Conservation (phyloP, 1,284 basidiomycete genomes). For the Chalciporus sp. region DNA sequence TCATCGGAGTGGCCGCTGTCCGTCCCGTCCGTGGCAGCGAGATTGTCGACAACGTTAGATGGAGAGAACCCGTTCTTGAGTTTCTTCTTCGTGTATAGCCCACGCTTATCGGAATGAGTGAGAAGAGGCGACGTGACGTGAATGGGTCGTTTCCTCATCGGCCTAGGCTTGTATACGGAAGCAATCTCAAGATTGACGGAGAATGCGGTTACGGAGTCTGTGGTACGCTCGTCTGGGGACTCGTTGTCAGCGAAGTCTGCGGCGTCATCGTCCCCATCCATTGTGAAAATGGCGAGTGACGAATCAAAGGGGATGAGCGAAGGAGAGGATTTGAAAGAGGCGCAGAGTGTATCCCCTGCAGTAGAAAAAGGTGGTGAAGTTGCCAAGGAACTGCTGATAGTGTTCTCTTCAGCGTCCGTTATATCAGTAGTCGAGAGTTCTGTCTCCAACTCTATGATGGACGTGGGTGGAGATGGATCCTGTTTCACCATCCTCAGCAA, state of each 20-base stretch:
- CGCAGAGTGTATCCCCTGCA: neutral
- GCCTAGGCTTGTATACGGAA: constrained; percentile 71
- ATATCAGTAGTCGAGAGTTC: constrained; percentile 20
- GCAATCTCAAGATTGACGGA: constrained; percentile 64
- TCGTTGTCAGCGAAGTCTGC: constrained; percentile 23
- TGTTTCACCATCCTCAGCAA: constrained; percentile 15
- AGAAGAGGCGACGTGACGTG: constrained; percentile 18
- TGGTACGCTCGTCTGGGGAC: constrained; percentile 16
- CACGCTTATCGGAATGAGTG: constrained; percentile 4
- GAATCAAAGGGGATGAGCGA: constrained; percentile 15
- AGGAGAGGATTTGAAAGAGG: neutral
- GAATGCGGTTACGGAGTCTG: constrained; percentile 26
- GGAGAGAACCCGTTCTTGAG: constrained; percentile 11
- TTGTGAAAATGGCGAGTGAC: constrained; percentile 44
- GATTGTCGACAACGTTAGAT: constrained; percentile 6
- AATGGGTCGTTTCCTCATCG: constrained; percentile 48
- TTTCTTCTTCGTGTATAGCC: constrained; percentile 10
- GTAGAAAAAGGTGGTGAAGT: constrained; percentile 4
- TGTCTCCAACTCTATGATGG: constrained; percentile 44
- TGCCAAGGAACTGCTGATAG: constrained; percentile 9
- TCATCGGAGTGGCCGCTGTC: neutral
- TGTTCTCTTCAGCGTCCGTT: constrained; percentile 43
- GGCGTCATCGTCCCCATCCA: constrained; percentile 48
- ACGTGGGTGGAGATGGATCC: constrained; percentile 30
- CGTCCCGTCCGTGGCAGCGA: neutral